Evolutionary conservation across 2,329 filamentous ascomycete species (phyloP).

Genomic region (Leptoxyphium fumago): DNA sequence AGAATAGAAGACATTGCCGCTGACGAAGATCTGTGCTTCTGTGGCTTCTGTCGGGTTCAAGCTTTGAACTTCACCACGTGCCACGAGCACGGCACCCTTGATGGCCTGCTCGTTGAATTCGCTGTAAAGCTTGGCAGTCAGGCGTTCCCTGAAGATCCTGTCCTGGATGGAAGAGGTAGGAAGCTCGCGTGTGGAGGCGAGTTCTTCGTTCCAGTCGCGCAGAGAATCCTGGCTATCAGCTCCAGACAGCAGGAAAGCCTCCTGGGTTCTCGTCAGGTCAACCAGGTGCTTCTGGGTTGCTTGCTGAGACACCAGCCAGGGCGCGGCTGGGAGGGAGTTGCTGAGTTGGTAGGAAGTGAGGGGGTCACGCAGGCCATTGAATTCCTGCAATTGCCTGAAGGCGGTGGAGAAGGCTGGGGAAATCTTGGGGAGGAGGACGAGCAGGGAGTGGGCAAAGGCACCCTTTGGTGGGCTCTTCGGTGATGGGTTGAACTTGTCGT

Average conservation of each 20-base stretch:
- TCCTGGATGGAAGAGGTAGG: constrained; percentile 91
- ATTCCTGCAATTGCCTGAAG: constrained; percentile 68
- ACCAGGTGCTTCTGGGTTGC: constrained; percentile 58
- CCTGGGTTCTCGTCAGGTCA: constrained; percentile 80
- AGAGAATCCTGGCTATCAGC: constrained; percentile 89
- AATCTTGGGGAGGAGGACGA: constrained; percentile 61
- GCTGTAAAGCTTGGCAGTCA: constrained; percentile 90
- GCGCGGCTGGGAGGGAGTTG: constrained; percentile 80
- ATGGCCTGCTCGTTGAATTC: constrained; percentile 96
- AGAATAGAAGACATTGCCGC: constrained; percentile 99
- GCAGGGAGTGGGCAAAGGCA: constrained; percentile 67
- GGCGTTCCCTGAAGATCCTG: constrained; percentile 82
- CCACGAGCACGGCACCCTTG: constrained; percentile 80
- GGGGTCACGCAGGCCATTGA: constrained; percentile 73
- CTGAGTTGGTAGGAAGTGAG: constrained; percentile 90
- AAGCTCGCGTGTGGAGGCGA: constrained; percentile 89
- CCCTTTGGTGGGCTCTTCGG: constrained; percentile 68
- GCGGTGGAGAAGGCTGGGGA: constrained; percentile 69
- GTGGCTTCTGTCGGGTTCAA: constrained; percentile 84
- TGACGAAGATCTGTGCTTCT: constrained; percentile 96
- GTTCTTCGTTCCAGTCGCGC: constrained; percentile 97
- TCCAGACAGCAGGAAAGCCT: constrained; percentile 78
- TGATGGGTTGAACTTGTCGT: constrained; percentile 84
- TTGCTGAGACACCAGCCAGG: constrained; percentile 70
- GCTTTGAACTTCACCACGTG: constrained; percentile 79